Conservation (phyloP, 306 rosid species). For the Sesbania bispinosa region DNA sequence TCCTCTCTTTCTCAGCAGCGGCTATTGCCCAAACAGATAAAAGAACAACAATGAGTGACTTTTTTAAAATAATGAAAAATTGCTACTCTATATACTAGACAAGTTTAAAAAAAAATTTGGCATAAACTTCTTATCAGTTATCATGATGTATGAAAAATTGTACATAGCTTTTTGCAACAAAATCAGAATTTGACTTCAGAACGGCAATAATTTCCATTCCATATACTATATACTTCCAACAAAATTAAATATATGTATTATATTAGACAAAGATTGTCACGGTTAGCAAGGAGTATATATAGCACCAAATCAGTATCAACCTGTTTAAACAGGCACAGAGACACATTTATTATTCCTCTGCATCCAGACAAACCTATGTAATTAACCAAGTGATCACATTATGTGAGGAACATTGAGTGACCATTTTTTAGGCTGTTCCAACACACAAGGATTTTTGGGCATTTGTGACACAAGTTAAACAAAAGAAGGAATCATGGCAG, state of each 20-base stretch:
- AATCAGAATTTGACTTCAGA: no score
- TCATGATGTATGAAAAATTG: no score
- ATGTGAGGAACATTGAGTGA: slow-evolving; percentile 16
- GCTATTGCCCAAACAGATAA: neutral
- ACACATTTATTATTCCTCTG: slow-evolving; percentile 19
- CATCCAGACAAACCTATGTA: slow-evolving; percentile 10
- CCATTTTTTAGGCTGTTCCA: neutral
- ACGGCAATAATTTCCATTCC: no score
- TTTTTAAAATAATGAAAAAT: neutral
- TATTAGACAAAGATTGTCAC: neutral
- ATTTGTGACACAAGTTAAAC: neutral
- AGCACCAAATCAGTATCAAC: slow-evolving; percentile 3
- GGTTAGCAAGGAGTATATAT: neutral
- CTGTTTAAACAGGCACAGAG: neutral
- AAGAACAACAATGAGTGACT: neutral
- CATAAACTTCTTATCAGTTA: no score
- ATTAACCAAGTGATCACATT: slow-evolving; percentile 22
- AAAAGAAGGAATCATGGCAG: neutral
- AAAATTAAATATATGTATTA: neutral
- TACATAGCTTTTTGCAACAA: no score
- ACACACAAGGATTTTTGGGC: neutral
- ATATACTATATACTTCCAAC: neutral
- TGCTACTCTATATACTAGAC: no score
- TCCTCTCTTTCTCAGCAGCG: neutral
- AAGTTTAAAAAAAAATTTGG: no score